Conservation (phyloP, 257 asterid genomes). For the Paulownia fortunei region DNA sequence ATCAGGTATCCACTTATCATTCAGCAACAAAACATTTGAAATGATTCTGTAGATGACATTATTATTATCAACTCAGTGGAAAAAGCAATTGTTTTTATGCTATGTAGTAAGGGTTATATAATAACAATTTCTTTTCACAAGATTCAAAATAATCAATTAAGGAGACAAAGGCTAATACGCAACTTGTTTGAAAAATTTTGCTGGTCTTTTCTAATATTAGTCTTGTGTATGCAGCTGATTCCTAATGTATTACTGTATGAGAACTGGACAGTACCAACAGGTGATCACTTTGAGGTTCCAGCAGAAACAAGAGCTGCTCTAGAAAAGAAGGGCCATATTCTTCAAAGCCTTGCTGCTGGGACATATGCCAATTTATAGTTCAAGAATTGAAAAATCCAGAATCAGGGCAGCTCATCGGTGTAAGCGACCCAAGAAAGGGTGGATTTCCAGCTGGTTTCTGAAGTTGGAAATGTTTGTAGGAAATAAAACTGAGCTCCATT, state of each 20-base stretch:
- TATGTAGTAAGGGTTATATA: neutral
- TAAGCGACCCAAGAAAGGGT: constrained; percentile 82
- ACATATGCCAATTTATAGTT: constrained; percentile 66
- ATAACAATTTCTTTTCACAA: neutral
- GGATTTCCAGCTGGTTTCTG: constrained; percentile 70
- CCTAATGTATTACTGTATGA: constrained; percentile 64
- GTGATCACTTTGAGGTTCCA: constrained; percentile 62
- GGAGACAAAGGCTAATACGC: neutral
- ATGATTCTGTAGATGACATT: too few relatives aligned
- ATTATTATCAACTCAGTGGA: too few relatives aligned
- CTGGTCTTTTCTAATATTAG: neutral
- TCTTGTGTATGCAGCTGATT: constrained; percentile 48
- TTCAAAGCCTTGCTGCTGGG: constrained; percentile 53
- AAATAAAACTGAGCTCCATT: neutral
- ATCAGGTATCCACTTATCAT: constrained; percentile 47
- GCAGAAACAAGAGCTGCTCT: constrained; percentile 40
- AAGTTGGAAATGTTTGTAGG: neutral
- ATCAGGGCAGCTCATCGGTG: constrained; percentile 47
- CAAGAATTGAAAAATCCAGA: constrained; percentile 38
- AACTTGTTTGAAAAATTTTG: neutral
- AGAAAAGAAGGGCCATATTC: constrained; percentile 57
- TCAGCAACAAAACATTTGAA: too few relatives aligned
- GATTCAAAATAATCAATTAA: neutral
- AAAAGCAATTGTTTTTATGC: too few relatives aligned
- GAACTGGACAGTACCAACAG: constrained; percentile 72